Percentiles rank a stretch among this genome's conserved stretches.
phyloP scores from a whole-genome alignment of 176 grass and related monocot genomes.

The Ensete glaucum region DNA sequence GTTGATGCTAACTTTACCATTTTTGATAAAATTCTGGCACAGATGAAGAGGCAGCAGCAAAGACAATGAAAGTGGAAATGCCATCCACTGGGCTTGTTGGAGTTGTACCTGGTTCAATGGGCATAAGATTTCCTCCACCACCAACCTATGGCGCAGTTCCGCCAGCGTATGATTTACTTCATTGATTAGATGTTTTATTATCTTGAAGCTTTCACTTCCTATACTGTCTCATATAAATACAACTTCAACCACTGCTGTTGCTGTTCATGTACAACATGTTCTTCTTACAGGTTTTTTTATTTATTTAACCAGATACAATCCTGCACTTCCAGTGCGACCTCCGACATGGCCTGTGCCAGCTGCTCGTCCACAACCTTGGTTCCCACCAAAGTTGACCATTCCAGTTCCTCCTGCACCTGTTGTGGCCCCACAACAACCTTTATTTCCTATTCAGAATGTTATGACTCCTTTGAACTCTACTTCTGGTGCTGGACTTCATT shows the following conservation, averaged over 20 bases:
- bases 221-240: neutral
- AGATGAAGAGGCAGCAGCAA: constrained; percentile 79
- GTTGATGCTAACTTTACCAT: neutral
- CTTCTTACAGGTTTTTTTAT: constrained; percentile 7
- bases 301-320: constrained; percentile 65
- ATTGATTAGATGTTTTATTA: neutral
- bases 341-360: constrained; percentile 45
- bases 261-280: neutral
- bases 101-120: constrained; percentile 42
- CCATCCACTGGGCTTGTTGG: constrained; percentile 36
- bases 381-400: constrained; percentile 41
- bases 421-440: constrained; percentile 46
- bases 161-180: constrained; percentile 52
- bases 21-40: neutral
- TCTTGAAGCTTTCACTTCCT: neutral
- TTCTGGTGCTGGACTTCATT: constrained; percentile 46
- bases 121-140: constrained; percentile 49
- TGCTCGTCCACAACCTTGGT: constrained; percentile 53
- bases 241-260: neutral
- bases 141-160: constrained; percentile 51
- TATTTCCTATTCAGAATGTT: constrained; percentile 92
- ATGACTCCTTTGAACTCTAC: constrained; percentile 45
- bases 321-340: constrained; percentile 45
- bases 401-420: constrained; percentile 38
- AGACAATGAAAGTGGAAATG: constrained; percentile 68